Conservation (phyloP, 2,329 filamentous ascomycete species). For the Sarocladium oryzae region DNA sequence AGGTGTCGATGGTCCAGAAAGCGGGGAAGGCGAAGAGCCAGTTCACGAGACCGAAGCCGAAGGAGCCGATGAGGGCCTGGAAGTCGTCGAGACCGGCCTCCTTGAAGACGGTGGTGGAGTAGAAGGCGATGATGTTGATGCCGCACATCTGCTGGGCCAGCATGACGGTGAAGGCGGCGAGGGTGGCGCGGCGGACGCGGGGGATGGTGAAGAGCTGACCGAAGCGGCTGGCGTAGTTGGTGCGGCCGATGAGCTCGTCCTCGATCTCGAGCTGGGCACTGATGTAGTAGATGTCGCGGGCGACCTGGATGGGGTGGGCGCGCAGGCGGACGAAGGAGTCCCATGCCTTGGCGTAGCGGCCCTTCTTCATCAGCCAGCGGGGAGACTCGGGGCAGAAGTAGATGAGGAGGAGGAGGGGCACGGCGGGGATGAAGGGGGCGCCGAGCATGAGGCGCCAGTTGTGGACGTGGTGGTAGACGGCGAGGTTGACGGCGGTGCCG, state of each 20-base stretch:
- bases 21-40: slow-evolving; percentile 63
- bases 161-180: slow-evolving; percentile 77
- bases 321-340: slow-evolving; percentile 44
- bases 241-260: slow-evolving; percentile 29
- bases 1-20: slow-evolving; percentile 62
- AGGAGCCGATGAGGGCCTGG: slow-evolving; percentile 43
- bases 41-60: slow-evolving; percentile 49
- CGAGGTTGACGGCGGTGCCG: slow-evolving; percentile 30
- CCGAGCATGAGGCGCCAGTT: slow-evolving; percentile 43
- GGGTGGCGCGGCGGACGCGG: slow-evolving; percentile 61
- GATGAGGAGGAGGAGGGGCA: slow-evolving; percentile 47
- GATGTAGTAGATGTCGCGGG: slow-evolving; percentile 53
- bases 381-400: slow-evolving; percentile 60
- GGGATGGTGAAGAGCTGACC: slow-evolving; percentile 61
- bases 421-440: slow-evolving; percentile 52
- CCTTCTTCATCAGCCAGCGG: slow-evolving; percentile 60
- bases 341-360: slow-evolving; percentile 54
- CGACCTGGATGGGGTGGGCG: slow-evolving; percentile 47
- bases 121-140: slow-evolving; percentile 69
- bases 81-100: slow-evolving; percentile 50
- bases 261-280: slow-evolving; percentile 37
- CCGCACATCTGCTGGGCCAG: slow-evolving; percentile 65
- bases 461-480: slow-evolving; percentile 20
- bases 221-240: slow-evolving; percentile 40
- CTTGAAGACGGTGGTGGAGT: slow-evolving; percentile 56